A percentile compares a stretch with the other conserved stretches of the same genome.
phyloP scores from a whole-genome alignment of 106 monocot genomes.

The Acorus gramineus region DNA sequence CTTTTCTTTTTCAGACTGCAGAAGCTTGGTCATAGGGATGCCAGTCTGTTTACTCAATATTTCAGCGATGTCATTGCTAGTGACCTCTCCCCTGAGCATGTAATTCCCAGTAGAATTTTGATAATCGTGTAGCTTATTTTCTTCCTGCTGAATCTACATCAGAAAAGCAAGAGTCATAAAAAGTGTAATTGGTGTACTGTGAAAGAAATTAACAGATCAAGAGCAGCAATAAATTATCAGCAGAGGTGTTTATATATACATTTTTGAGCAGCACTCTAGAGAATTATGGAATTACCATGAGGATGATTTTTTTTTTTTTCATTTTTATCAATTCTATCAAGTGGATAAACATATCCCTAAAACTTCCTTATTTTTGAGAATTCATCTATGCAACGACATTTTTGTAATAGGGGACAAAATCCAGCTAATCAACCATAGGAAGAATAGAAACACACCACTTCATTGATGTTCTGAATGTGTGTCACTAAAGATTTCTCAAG shows the following conservation, averaged over 20 bases:
- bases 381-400: too few species aligned
- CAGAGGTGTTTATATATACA: too few species aligned
- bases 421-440: too few species aligned
- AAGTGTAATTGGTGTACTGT: not conserved
- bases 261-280: too few species aligned
- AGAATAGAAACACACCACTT: slow-evolving; percentile 57
- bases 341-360: too few species aligned
- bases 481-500: slow-evolving; percentile 92
- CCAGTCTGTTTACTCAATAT: slow-evolving; percentile 98
- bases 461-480: slow-evolving; percentile 82
- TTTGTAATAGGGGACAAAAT: too few species aligned
- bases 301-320: too few species aligned
- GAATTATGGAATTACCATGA: too few species aligned
- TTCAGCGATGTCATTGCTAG: slow-evolving; percentile 87
- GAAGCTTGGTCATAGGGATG: slow-evolving; percentile 88
- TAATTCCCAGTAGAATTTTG: slow-evolving; percentile 86
- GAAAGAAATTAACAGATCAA: not conserved
- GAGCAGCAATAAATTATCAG: too few species aligned
- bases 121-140: slow-evolving; percentile 87
- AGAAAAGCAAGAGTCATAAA: slow-evolving; percentile 3
- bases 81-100: slow-evolving; percentile 94
- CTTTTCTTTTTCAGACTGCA: slow-evolving; percentile 91
- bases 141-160: slow-evolving; percentile 86
- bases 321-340: too few species aligned
- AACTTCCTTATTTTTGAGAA: too few species aligned